Base-by-base conservation (phyloP, 331 rosid species). In the Malus hybrid region DNA sequence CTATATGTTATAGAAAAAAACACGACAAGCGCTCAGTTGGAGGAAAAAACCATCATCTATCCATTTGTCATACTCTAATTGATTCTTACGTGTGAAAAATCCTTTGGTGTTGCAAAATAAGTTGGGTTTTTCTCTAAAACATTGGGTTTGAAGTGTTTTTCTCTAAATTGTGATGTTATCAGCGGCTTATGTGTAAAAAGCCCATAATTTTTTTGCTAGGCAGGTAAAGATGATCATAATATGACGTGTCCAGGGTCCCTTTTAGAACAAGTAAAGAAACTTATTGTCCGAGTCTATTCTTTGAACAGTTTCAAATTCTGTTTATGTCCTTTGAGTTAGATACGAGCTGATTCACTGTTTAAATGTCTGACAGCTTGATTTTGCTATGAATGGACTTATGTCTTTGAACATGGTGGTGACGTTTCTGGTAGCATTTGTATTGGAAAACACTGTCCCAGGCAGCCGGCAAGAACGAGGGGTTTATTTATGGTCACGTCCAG, bases 391-490 rank as follows among this genome's bases (percentile, higher is more conserved):
- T 74, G 97, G 84, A 12, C 86, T 92, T 42, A 67, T 94, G 96
- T 94, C 97, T 36, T 46, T 92, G 95, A 94, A 90, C 93, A 92
- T 90, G 99, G 97, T 94, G 78, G 96, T 94, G 74, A 94, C 97
- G 14, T 32, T 94, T 65, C 73, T 94, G 81, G 82, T 94, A 68
- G 92, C 97, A 76, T 79, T 92, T 74, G 58, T 92, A 46, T 86
- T 92, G 52, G 97, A 92, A 86, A 92, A 92, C 87, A 94, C 96
- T 12, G 97, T 89, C 68, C 97, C 97, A 0, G 97, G 99, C 22
- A 89, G 83, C 74, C 84, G 79, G 73, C 84, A 90, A 80, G 99
- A 94, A 72, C 89, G 97, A 62, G 99, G 97, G 57, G 90, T 89
- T 66, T 94, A 89, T 64, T 29, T 46, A 72, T 94, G 97, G 99